Percentiles rank a stretch among this genome's conserved stretches.
Evolutionary conservation across 1,139 yeast genomes (phyloP).

Genomic region (Taphrina communis): DNA sequence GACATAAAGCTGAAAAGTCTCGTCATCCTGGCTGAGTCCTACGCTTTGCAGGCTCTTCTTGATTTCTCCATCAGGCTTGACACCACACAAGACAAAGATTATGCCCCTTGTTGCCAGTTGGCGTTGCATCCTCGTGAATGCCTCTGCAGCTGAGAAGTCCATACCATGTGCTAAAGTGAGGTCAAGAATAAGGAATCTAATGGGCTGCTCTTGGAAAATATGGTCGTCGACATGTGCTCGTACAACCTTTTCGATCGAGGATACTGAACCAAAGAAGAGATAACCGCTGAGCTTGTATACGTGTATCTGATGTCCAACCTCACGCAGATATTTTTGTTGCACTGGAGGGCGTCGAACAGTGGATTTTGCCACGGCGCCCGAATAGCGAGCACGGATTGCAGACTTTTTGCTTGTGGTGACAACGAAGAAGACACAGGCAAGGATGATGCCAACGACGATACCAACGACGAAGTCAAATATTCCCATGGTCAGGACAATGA

Average conservation of each 20-base stretch:
- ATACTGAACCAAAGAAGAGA: slow-evolving; percentile 91
- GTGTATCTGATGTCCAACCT: slow-evolving; percentile 89
- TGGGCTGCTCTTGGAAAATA: slow-evolving; percentile 60
- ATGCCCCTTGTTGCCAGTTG: slow-evolving; percentile 72
- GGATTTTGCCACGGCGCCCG: slow-evolving; percentile 88
- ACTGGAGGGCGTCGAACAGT: slow-evolving; percentile 91
- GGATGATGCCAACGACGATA: slow-evolving; percentile 82
- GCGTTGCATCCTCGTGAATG: slow-evolving; percentile 84
- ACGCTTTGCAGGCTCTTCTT: slow-evolving; percentile 71
- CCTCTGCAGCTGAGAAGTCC: slow-evolving; percentile 96
- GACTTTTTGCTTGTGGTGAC: slow-evolving; percentile 87
- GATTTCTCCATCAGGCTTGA: slow-evolving; percentile 67
- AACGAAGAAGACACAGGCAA: slow-evolving; percentile 90
- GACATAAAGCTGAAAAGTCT: slow-evolving; percentile 62
- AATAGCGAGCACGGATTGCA: slow-evolving; percentile 78
- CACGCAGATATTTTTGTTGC: slow-evolving; percentile 80
- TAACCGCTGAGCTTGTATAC: slow-evolving; percentile 86
- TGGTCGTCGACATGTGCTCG: slow-evolving; percentile 62
- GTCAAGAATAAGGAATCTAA: slow-evolving; percentile 81
- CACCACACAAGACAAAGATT: slow-evolving; percentile 78
- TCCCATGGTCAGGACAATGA: slow-evolving; percentile 92
- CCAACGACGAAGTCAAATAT: slow-evolving; percentile 94
- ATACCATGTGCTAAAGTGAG: slow-evolving; percentile 80
- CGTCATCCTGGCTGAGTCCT: slow-evolving; percentile 64
- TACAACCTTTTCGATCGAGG: slow-evolving; percentile 80